Base-by-base conservation (phyloP, 305 asterid species). In the Euphrasia arctica region DNA sequence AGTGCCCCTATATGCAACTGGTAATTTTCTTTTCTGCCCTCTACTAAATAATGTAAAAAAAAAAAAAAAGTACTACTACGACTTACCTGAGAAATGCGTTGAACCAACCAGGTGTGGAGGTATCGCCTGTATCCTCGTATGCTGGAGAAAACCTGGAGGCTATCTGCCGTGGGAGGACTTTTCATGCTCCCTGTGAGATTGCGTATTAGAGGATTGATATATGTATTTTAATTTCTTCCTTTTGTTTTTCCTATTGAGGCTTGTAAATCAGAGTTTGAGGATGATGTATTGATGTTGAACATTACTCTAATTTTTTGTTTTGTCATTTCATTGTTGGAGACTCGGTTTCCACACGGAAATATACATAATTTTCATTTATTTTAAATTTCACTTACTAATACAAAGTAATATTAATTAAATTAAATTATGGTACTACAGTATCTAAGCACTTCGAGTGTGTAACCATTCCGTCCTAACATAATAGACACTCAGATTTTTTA, bases 71-170 rank as follows among this genome's bases (percentile, higher is more conserved):
- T 25, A 25, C 27, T 25, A 25, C 11, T 15, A 13, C 56, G 8
- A 51, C 9, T 51, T 4, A 22, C 18, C 18, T 47, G 22, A 54
- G 15, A 49, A 49, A 28, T 2, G 54, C 51, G 43, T 58, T 18
- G 58, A 8, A 52, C 70, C 83, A 8, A 52, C 70, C 83, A 91
- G 97, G 97, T 36, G 95, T 90, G 69, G 97, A 93, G 70, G 99
- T 93, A 67, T 93, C 97, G 29, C 95, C 99, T n/a, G 92, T 86
- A 18, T 88, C 96, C 73, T 93, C 99, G 39, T 93, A 90, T 70
- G 88, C 92, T 54, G 99, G 99, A 31, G 99, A 93, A 69, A 88
- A 93, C 79, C 83, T 93, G 10, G 99, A 93, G 82, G 86, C 96
- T 25, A 80, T 86, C 60, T 93, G 97, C 76, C 90, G 97, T 1